Evolutionary conservation across 179 eudicot genomes (phyloP).

Genomic region (Spergularia azorica): DNA sequence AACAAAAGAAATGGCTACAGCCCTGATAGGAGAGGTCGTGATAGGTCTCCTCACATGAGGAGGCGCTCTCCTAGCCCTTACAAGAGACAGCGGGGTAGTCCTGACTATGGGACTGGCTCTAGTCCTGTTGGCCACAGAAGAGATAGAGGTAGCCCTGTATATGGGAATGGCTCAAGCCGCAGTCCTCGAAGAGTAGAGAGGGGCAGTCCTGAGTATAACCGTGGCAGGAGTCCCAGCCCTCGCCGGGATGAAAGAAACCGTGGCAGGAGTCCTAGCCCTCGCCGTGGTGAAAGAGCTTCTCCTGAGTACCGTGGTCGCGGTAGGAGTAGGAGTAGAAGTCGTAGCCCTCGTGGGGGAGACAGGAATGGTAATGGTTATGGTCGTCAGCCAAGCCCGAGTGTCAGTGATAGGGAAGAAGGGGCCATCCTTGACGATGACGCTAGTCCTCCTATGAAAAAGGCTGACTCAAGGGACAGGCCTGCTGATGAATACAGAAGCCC

Average conservation of each 20-base stretch:
- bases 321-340: slow-evolving; percentile 29
- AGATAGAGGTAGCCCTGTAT: slow-evolving; percentile 41
- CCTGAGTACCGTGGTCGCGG: slow-evolving; percentile 37
- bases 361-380: slow-evolving; percentile 41
- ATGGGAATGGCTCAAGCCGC: slow-evolving; percentile 34
- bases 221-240: slow-evolving; percentile 54
- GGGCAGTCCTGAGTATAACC: slow-evolving; percentile 67
- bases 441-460: slow-evolving; percentile 22
- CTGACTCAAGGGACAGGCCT: slow-evolving; percentile 29
- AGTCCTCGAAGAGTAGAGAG: slow-evolving; percentile 48
- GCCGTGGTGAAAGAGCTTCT: slow-evolving; percentile 25
- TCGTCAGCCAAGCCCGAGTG: slow-evolving; percentile 38
- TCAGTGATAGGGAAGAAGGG: slow-evolving; percentile 30
- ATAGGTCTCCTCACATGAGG: slow-evolving; percentile 66
- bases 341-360: slow-evolving; percentile 44
- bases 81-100: slow-evolving; percentile 47
- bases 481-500: slow-evolving; percentile 50
- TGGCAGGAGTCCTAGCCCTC: slow-evolving; percentile 44
- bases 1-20: slow-evolving; percentile 47
- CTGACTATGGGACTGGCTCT: slow-evolving; percentile 46
- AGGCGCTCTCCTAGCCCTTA: slow-evolving; percentile 68
- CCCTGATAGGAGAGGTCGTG: slow-evolving; percentile 61
- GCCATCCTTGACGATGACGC: slow-evolving; percentile 45
- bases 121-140: slow-evolving; percentile 40
- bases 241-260: slow-evolving; percentile 38